These are phyloP conservation scores for Blastobotrys mokoenaii DNA, from an alignment of 805 yeast species.

Conservation along the genomic window DNA sequence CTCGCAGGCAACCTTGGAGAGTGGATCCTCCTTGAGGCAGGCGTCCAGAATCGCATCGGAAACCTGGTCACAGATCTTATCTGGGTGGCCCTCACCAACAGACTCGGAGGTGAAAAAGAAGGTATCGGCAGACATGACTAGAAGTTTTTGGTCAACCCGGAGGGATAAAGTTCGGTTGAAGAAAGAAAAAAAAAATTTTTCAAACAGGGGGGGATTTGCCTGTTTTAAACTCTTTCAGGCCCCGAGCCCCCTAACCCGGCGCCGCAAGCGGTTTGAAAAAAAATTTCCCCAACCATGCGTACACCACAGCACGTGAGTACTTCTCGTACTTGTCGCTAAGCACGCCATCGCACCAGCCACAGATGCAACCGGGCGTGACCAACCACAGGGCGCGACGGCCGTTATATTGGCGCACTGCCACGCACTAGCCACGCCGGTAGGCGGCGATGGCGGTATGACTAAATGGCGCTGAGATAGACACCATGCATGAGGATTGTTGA, in stretches of 20 bases:
- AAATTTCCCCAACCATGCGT: neutral
- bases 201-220: neutral
- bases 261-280: no score
- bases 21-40: slow-evolving; percentile 89
- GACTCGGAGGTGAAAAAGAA: slow-evolving; percentile 62
- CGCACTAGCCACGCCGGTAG: no score
- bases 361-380: no score
- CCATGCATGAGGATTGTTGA: no score
- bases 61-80: slow-evolving; percentile 85
- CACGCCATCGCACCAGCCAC: no score
- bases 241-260: no score
- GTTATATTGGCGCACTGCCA: no score
- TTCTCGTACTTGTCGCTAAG: neutral
- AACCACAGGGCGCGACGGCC: no score
- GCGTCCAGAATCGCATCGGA: slow-evolving; percentile 98
- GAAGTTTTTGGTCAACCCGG: no score
- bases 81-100: slow-evolving; percentile 59
- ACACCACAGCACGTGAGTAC: neutral
- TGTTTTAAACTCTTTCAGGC: no score
- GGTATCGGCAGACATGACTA: slow-evolving; percentile 29
- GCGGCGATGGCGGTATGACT: neutral
- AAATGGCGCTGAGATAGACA: neutral
- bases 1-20: slow-evolving; percentile 98
- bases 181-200: slow-evolving; percentile 1
- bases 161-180: no score